Evolutionary conservation across 73 alveolate genomes (phyloP), one percentile per base, ranked within the genome.

Genomic region (Symbiodinium natans): DNA sequence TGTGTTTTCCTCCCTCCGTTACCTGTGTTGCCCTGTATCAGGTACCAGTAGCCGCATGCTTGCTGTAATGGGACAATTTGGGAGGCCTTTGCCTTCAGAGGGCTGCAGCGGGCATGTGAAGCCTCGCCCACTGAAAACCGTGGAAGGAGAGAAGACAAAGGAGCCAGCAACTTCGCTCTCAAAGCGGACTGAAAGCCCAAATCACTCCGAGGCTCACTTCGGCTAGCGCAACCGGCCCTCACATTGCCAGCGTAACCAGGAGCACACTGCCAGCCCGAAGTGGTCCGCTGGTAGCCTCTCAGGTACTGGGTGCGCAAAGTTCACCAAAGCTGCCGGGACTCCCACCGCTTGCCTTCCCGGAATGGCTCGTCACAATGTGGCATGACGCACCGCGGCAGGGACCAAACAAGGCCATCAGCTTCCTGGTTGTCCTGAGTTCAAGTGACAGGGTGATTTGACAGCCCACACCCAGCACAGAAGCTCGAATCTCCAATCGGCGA

Each of bases 231-330:
- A 25, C 74, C 27, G 43, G 68, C 71, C 71, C 43, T 10, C 38
- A 80, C 74, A 10, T 36, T 59, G 8, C 95, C 95, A 10, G 95
- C 95, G 19, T 63, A 88, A 15, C 95, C 95, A 33, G 43, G 41
- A 33, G 95, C 95, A 34, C 95, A 88, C 19, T 83, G 71, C 95
- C 95, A 88, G 84, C 95, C 95, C 33, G 27, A 59, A 29, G 41
- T 3, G 43, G 95, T 88, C 86, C 71, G 68, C 86, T 88, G 95
- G 42, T 88, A 88, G n/a, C 95, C 95, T 88, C 71, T 8, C 71
- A 8, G 23, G 71, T 8, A 52, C 6, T 15, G 31, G 71, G 71
- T 23, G 29, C 27, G 17, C 25, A 29, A 6, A 6, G 71, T 52
- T 52, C 71, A 52, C 0, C 9, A 46, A 46, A 46, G 59, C 59